These are phyloP conservation scores for Cruciata laevipes DNA, from an alignment of 257 asterid genomes.

Conservation along the genomic window DNA sequence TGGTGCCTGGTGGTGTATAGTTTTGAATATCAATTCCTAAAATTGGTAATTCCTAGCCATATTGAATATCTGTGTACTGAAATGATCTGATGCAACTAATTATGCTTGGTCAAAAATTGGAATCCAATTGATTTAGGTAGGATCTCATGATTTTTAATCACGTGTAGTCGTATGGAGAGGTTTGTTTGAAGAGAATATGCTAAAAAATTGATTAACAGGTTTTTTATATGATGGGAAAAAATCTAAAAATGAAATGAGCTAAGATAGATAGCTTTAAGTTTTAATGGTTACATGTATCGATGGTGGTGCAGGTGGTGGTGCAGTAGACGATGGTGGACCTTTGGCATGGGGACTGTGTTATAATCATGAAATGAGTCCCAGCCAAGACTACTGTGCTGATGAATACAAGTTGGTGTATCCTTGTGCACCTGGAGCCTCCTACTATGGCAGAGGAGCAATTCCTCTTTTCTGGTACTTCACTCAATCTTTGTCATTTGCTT, in stretches of 20 bases:
- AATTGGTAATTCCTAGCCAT: not conserved
- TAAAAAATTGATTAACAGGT: no score
- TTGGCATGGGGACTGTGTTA: conserved; percentile 91
- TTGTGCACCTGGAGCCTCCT: conserved; percentile 68
- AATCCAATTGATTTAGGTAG: conserved; percentile 1
- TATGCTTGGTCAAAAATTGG: not conserved
- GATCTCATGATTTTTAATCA: not conserved
- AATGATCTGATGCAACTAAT: no score
- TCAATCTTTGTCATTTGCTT: not conserved
- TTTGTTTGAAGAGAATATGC: no score
- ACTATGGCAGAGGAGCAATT: conserved; percentile 88
- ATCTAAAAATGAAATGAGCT: not conserved
- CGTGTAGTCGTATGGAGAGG: no score
- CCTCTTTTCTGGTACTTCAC: conserved; percentile 67
- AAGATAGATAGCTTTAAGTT: not conserved
- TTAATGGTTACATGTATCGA: not conserved
- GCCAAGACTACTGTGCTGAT: conserved; percentile 31
- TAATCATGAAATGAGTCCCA: conserved; percentile 48
- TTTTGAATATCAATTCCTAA: not conserved
- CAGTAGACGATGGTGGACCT: conserved; percentile 94
- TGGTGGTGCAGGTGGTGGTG: conserved; percentile 67
- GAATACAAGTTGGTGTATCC: conserved; percentile 39
- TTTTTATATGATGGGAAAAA: no score
- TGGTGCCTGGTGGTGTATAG: not conserved
- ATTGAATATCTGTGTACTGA: no score